Evolutionary conservation across 2,329 filamentous ascomycete species (phyloP).

Genomic region (Scortechinia acanthostroma): DNA sequence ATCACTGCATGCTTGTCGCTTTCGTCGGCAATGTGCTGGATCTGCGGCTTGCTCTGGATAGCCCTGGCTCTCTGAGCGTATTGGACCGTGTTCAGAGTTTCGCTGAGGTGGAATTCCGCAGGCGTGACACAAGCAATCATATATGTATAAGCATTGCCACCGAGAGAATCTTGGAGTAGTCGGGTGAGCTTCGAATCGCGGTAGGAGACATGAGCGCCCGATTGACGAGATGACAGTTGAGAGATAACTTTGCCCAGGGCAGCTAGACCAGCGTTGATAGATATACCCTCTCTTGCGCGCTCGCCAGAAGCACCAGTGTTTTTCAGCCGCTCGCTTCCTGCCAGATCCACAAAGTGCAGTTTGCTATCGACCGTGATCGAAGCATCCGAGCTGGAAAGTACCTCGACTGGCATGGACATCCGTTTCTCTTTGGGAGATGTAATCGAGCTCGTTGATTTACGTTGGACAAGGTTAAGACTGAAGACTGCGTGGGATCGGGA

Average conservation of each 20-base stretch:
- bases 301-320: slow-evolving; percentile 95
- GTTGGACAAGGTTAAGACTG: slow-evolving; percentile 85
- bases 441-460: slow-evolving; percentile 45
- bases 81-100: slow-evolving; percentile 94
- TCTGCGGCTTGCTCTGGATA: slow-evolving; percentile 94
- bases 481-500: slow-evolving; percentile 97
- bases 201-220: slow-evolving; percentile 89
- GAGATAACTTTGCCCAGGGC: slow-evolving; percentile 97
- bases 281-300: slow-evolving; percentile 89
- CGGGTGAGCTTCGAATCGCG: slow-evolving; percentile 95
- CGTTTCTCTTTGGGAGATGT: slow-evolving; percentile 67
- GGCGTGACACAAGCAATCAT: slow-evolving; percentile 99
- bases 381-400: slow-evolving; percentile 58
- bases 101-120: slow-evolving; percentile 92
- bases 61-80: slow-evolving; percentile 93
- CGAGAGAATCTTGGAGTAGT: slow-evolving; percentile 88
- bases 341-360: slow-evolving; percentile 94
- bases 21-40: slow-evolving; percentile 80
- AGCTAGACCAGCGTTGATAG: slow-evolving; percentile 92
- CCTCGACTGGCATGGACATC: slow-evolving; percentile 76
- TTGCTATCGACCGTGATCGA: slow-evolving; percentile 92
- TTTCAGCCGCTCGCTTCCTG: slow-evolving; percentile 91
- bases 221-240: slow-evolving; percentile 82
- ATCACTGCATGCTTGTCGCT: slow-evolving; percentile 90
- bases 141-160: slow-evolving; percentile 95